Evolutionary conservation across 768 basidiomycete species (phyloP).

Genomic region (Collybia sp.): DNA sequence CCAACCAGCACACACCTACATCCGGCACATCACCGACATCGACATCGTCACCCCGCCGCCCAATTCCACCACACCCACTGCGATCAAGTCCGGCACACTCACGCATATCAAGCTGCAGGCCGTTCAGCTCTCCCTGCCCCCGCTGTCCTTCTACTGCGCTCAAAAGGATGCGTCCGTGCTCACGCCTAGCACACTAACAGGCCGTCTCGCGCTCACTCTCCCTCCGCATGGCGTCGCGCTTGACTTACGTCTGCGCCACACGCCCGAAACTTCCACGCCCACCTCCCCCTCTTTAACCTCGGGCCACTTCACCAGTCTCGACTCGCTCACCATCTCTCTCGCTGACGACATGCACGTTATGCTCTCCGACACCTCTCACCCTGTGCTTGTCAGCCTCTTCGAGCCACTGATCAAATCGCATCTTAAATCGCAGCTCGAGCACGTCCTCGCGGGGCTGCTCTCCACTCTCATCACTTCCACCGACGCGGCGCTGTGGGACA

Average conservation of each 20-base stretch:
- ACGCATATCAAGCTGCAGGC: slow-evolving; percentile 66
- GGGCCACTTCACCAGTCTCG: slow-evolving; percentile 55
- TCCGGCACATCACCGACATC: slow-evolving; percentile 17
- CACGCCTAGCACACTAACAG: slow-evolving; percentile 51
- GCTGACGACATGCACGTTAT: slow-evolving; percentile 50
- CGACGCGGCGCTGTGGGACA: slow-evolving; percentile 58
- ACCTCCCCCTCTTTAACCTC: slow-evolving; percentile 35
- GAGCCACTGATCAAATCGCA: slow-evolving; percentile 54
- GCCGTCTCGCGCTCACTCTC: slow-evolving; percentile 55
- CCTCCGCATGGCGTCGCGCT: slow-evolving; percentile 66
- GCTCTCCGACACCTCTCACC: slow-evolving; percentile 60
- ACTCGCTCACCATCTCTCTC: slow-evolving; percentile 49
- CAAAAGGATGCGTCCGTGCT: slow-evolving; percentile 58
- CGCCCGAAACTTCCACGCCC: slow-evolving; percentile 39
- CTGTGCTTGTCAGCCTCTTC: slow-evolving; percentile 56
- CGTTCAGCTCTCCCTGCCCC: slow-evolving; percentile 54
- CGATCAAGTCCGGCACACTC: slow-evolving; percentile 45
- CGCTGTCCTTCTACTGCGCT: slow-evolving; percentile 59
- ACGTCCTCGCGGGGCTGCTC: slow-evolving; percentile 52
- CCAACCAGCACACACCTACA: slow-evolving; percentile 12
- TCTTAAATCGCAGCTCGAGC: slow-evolving; percentile 57
- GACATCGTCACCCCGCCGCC: slow-evolving; percentile 38
- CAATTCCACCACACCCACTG: slow-evolving; percentile 28
- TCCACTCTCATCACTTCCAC: slow-evolving; percentile 42
- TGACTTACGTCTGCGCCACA: slow-evolving; percentile 60